phyloP scores from a whole-genome alignment of 768 basidiomycete species.

The Boletellus ananas region DNA sequence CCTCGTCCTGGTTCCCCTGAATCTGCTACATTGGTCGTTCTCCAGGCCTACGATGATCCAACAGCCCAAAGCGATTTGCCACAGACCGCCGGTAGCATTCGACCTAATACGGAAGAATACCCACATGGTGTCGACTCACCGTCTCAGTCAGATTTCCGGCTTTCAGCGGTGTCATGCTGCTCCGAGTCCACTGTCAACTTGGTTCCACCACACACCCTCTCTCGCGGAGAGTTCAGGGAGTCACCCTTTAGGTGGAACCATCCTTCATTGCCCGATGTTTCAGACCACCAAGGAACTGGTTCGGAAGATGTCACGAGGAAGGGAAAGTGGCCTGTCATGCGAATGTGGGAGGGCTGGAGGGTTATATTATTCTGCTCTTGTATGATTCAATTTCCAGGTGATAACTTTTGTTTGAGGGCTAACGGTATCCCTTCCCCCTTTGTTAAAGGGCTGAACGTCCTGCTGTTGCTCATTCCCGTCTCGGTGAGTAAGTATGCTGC shows the following conservation, averaged over 20 bases:
- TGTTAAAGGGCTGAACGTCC: slow-evolving; percentile 61
- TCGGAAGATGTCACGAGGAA: not conserved
- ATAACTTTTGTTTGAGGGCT: not conserved
- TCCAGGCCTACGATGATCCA: slow-evolving; percentile 21
- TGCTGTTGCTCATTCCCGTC: slow-evolving; percentile 62
- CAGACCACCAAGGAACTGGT: slow-evolving; percentile 4
- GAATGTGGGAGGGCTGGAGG: slow-evolving; percentile 49
- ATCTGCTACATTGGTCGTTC: slow-evolving; percentile 29
- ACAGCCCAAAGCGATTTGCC: not conserved
- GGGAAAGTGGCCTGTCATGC: slow-evolving; percentile 10
- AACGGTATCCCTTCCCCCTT: not conserved
- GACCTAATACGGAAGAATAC: slow-evolving; percentile 1
- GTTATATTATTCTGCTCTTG: slow-evolving; percentile 54
- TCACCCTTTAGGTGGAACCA: slow-evolving; percentile 32
- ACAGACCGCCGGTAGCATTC: not conserved
- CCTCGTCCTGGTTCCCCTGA: slow-evolving; percentile 20
- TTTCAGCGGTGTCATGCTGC: slow-evolving; percentile 22
- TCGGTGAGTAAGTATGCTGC: slow-evolving; percentile 44
- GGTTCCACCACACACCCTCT: slow-evolving; percentile 17
- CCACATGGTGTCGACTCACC: slow-evolving; percentile 10
- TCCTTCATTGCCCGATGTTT: slow-evolving; percentile 20
- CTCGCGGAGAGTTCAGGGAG: slow-evolving; percentile 22
- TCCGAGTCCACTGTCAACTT: slow-evolving; percentile 19
- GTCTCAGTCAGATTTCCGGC: slow-evolving; percentile 19
- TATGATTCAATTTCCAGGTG: slow-evolving; percentile 27